Conservation (phyloP, 129 eudicot species). For the Lonicera japonica region DNA sequence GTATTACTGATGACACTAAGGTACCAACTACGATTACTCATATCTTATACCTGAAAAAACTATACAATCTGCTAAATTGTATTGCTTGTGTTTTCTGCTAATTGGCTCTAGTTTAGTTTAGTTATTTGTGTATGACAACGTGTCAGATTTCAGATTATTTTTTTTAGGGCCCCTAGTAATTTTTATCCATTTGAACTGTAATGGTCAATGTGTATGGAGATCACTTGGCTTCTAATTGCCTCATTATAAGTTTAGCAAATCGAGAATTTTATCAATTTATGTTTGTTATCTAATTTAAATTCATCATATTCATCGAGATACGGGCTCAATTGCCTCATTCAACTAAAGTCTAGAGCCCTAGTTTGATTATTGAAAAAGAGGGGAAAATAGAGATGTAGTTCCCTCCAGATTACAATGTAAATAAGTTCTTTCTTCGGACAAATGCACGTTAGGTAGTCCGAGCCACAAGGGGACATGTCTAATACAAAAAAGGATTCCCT, state of each 20-base stretch:
- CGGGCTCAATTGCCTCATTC: background rate
- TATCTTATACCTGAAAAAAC: background rate
- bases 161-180: background rate
- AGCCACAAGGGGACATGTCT: background rate
- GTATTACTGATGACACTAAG: conserved; percentile 64
- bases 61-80: background rate
- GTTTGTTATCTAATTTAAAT: no score
- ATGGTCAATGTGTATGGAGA: no score
- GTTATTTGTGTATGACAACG: no score
- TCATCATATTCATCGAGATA: background rate
- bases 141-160: background rate
- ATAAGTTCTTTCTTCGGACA: no score
- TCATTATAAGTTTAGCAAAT: no score
- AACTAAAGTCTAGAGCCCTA: background rate
- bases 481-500: background rate
- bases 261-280: background rate
- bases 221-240: background rate
- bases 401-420: no score
- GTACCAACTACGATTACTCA: conserved; percentile 21
- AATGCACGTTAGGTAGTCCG: no score
- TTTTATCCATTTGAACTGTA: background rate
- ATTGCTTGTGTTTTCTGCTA: no score
- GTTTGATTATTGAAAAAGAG: background rate
- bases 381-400: background rate
- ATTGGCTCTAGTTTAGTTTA: no score